Evolutionary conservation across 192 early-diverging fungal species (phyloP).

Genomic region (Podila horticola): DNA sequence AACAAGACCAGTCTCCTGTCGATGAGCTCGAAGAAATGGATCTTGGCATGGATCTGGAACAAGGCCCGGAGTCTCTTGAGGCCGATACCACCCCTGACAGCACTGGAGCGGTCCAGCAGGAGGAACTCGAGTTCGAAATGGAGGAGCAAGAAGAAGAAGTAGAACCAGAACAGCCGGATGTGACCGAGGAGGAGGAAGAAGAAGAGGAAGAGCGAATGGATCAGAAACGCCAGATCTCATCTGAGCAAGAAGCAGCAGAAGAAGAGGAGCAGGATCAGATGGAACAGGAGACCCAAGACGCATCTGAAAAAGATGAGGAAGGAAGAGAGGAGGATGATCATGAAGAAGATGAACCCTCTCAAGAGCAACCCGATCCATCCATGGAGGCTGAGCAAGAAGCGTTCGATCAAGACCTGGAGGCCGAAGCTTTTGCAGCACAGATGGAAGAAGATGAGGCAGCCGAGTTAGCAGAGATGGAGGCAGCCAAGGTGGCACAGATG

Average conservation of each 20-base stretch:
- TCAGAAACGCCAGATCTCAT: too few relatives aligned
- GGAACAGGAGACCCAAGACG: not conserved
- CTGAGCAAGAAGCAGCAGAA: not conserved
- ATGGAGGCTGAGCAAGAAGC: not conserved
- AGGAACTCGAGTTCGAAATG: not conserved
- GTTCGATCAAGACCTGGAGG: not conserved
- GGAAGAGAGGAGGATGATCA: not conserved
- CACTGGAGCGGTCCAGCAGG: not conserved
- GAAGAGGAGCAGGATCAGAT: not conserved
- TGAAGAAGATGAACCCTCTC: not conserved
- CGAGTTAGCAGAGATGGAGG: not conserved
- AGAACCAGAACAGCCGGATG: not conserved
- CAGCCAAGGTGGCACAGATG: not conserved
- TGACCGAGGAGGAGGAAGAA: not conserved
- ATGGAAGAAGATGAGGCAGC: slow-evolving; percentile 2
- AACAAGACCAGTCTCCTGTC: not conserved
- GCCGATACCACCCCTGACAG: slow-evolving; percentile 13
- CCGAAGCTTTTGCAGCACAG: not conserved
- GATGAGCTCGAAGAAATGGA: not conserved
- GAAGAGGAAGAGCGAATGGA: too few relatives aligned
- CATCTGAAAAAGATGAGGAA: not conserved
- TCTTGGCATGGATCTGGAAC: not conserved
- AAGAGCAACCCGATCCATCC: not conserved
- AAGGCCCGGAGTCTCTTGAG: slow-evolving; percentile 15
- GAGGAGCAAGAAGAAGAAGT: not conserved